A percentile compares a stretch with the other conserved stretches of the same genome.
Conservation (phyloP, 2,329 filamentous ascomycete genomes). For the Alternaria arborescens region DNA sequence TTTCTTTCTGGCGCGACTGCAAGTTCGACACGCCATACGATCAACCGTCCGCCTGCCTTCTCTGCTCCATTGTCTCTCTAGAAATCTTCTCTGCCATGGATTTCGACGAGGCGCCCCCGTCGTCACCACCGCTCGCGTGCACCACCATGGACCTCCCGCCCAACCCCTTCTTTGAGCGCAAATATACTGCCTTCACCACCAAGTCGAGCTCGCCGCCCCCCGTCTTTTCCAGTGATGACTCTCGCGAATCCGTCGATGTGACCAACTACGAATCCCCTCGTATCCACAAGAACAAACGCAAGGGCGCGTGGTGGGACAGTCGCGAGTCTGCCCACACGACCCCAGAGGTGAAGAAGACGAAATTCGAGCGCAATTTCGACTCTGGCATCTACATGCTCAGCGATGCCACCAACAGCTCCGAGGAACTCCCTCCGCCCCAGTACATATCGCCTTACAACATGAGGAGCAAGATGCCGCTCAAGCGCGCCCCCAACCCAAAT, state of each 20-base stretch:
- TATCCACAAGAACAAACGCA: constrained; percentile 44
- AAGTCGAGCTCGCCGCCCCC: constrained; percentile 46
- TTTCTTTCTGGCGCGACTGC: background rate
- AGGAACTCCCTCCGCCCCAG: constrained; percentile 16
- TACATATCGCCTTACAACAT: constrained; percentile 23
- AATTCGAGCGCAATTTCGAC: constrained; percentile 43
- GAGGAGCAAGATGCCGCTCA: background rate
- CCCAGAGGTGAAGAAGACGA: constrained; percentile 36
- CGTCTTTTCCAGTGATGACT: constrained; percentile 47
- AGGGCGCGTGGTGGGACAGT: constrained; percentile 43
- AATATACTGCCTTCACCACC: constrained; percentile 27
- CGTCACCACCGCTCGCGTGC: constrained; percentile 36
- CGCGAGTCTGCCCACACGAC: constrained; percentile 24
- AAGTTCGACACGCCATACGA: background rate
- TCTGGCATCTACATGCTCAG: constrained; percentile 46
- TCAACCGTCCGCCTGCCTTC: background rate
- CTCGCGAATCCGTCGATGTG: constrained; percentile 39
- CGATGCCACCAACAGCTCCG: constrained; percentile 32
- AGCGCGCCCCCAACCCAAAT: constrained; percentile 5
- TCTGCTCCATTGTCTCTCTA: background rate
- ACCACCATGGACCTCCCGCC: constrained; percentile 24
- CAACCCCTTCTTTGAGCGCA: constrained; percentile 36
- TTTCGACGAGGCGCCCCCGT: constrained; percentile 29
- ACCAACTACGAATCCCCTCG: constrained; percentile 45
- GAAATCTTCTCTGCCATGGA: constrained; percentile 27